Conservation (phyloP, 306 rosid species). For the Medicago arabica region DNA sequence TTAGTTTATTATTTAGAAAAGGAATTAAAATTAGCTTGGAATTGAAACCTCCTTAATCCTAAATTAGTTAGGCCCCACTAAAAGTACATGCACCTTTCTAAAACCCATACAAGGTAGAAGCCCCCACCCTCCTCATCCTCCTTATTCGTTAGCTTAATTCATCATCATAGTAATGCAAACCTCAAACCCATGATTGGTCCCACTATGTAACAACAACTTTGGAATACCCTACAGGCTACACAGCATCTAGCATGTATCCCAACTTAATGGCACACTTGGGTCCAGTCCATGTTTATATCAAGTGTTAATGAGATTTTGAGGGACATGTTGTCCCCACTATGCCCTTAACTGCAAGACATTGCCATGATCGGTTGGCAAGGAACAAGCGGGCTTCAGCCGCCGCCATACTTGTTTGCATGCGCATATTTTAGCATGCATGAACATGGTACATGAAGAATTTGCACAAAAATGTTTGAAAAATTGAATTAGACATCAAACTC, state of each 20-base stretch:
- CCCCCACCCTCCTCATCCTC: slow-evolving; percentile 29
- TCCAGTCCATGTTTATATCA: slow-evolving; percentile 58
- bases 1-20: too few species aligned
- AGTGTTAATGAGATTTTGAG: slow-evolving; percentile 34
- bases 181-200: slow-evolving; percentile 71
- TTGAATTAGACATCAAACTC: too few species aligned
- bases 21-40: too few species aligned
- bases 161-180: slow-evolving; percentile 48
- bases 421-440: slow-evolving; percentile 52
- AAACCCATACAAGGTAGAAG: slow-evolving; percentile 37
- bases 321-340: slow-evolving; percentile 64
- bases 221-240: slow-evolving; percentile 61
- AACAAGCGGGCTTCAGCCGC: slow-evolving; percentile 61
- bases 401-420: slow-evolving; percentile 80
- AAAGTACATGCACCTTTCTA: slow-evolving; percentile 44
- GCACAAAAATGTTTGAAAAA: too few species aligned
- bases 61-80: slow-evolving; percentile 44
- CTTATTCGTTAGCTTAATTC: slow-evolving; percentile 45
- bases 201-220: slow-evolving; percentile 57
- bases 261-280: slow-evolving; percentile 62
- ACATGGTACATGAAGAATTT: background rate
- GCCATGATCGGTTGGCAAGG: slow-evolving; percentile 45
- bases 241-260: slow-evolving; percentile 78
- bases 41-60: slow-evolving; percentile 4
- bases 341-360: slow-evolving; percentile 57